phyloP scores from a whole-genome alignment of 2,329 filamentous ascomycete species.

The Fusarium sp. region DNA sequence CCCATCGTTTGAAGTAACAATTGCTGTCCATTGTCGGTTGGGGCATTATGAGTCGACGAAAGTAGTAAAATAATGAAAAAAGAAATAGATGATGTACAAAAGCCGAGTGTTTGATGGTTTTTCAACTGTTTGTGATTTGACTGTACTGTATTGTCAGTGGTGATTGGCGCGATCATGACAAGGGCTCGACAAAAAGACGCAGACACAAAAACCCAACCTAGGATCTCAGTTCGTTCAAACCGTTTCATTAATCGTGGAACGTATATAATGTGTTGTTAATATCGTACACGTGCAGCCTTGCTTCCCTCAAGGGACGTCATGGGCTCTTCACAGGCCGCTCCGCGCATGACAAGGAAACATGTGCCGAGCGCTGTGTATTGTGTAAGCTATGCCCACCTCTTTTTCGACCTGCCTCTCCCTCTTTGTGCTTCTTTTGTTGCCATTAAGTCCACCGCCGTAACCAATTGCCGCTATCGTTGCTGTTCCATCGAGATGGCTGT shows the following conservation, averaged over 20 bases:
- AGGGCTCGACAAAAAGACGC: neutral
- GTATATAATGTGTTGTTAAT: conserved; percentile 25
- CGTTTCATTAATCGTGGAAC: conserved; percentile 35
- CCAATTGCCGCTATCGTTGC: neutral
- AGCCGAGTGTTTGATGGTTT: neutral
- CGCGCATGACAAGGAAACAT: conserved; percentile 21
- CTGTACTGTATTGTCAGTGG: neutral
- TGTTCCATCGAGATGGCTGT: conserved; percentile 4
- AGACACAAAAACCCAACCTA: neutral
- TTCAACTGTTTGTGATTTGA: neutral
- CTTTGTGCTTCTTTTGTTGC: neutral
- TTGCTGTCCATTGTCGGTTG: conserved; percentile 31
- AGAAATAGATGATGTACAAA: conserved; percentile 36
- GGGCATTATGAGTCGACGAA: conserved; percentile 35
- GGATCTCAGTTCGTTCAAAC: conserved; percentile 7
- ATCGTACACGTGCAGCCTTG: conserved; percentile 41
- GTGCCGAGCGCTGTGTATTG: conserved; percentile 29
- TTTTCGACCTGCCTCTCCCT: conserved; percentile 5
- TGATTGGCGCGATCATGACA: neutral
- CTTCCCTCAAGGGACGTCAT: neutral
- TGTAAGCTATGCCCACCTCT: conserved; percentile 29
- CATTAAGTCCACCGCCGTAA: conserved; percentile 26
- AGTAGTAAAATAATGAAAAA: conserved; percentile 42
- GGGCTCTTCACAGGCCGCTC: conserved; percentile 12
- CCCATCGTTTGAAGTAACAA: conserved; percentile 24